Conservation (phyloP, 495 filamentous ascomycete genomes). For the Penicillium pancosmium region DNA sequence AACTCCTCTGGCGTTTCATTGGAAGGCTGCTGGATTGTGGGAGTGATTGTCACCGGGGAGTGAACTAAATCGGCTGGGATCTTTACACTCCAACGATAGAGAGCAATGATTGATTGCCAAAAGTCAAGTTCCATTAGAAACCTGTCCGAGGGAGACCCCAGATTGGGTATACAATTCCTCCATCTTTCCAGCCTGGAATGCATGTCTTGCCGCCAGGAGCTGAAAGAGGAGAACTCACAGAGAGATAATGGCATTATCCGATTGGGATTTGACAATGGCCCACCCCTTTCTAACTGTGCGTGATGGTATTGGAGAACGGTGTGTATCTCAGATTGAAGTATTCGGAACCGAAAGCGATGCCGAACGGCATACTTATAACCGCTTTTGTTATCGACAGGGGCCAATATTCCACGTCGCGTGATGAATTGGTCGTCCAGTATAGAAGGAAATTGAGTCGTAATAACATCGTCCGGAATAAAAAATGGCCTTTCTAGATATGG, state of each 20-base stretch:
- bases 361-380: neutral
- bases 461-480: conserved; percentile 7
- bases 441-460: conserved; percentile 1
- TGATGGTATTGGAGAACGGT: conserved; percentile 2
- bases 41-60: neutral
- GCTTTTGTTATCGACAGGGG: neutral
- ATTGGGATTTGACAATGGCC: neutral
- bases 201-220: neutral
- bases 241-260: neutral
- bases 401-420: neutral
- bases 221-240: neutral
- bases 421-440: neutral
- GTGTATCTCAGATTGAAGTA: conserved; percentile 10
- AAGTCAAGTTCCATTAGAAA: conserved; percentile 9
- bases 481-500: conserved; percentile 7
- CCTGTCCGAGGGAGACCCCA: neutral
- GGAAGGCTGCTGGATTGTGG: neutral
- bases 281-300: neutral
- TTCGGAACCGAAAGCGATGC: conserved; percentile 1
- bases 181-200: neutral
- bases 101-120: conserved; percentile 8
- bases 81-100: conserved; percentile 4
- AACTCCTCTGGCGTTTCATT: neutral
- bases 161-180: neutral
- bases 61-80: neutral